Base-by-base conservation (phyloP, 192 early-diverging fungal species). In the Coemansia sp. region DNA sequence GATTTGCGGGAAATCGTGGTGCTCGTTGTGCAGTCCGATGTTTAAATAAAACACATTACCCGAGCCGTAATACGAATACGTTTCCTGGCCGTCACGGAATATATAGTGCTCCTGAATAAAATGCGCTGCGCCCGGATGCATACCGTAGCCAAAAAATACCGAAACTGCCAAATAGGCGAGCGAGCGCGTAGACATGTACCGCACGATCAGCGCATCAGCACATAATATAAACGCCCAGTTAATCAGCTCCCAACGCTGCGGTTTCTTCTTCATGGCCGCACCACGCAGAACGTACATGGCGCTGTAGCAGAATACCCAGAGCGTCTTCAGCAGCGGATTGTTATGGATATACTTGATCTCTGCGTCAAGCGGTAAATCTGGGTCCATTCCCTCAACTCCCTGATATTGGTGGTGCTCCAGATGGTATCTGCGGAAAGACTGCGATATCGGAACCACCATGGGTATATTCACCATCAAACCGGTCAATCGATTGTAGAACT, bases 81-180 rank as follows among this genome's bases (percentile, higher is more conserved):
- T 98, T 64, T 98, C 94, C 73, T 93, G 89, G 28, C 92, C 94
- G 65, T 93, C 88, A 61, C 88, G 87, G 85, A 94, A 94, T 5
- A 92, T 90, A 71, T 93, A 98, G 79, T 98, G 96, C 83, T 98
- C 96, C 77, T 93, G 92, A 65, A 98, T 88, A 62, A 98, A 98
- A 69, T 98, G 96, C 23, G 90, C 96, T 5, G 96, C 93, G 22
- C 89, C 92, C 8, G 94, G 94, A 71, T 98, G 96, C 41, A 95
- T 76, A 31, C 88, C 88, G 61, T 92, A 93, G 12, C 93, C 93
- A 68, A 96, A 86, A 82, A 86, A 90, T 59, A 92, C 73, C 12
- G 88, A 89, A 26, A 85, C 67, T 16, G 85, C 78, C 19, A 93
- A 76, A 58, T 91, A 93, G 14, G 84, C 50, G 4, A 92, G 69